Percentiles rank a stretch among this genome's conserved stretches.
Evolutionary conservation across 2,329 filamentous ascomycete genomes (phyloP).

Genomic region (Fusarium secorum): DNA sequence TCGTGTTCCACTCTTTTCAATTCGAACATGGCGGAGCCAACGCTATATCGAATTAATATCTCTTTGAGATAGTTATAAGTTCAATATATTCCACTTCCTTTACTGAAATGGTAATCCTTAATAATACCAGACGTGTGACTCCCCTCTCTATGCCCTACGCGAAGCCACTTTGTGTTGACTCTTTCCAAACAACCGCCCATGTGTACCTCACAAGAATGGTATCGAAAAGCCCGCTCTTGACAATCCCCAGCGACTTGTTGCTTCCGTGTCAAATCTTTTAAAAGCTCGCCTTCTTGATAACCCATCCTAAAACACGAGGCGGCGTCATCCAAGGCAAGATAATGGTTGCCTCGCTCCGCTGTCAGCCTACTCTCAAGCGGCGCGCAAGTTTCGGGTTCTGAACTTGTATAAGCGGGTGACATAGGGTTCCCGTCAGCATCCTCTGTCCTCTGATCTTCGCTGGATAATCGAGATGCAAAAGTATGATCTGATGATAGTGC

Average conservation of each 20-base stretch:
- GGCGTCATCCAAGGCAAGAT: neutral
- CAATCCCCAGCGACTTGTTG: neutral
- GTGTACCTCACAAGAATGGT: neutral
- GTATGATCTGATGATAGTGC: neutral
- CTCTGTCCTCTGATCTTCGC: neutral
- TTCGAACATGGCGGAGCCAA: neutral
- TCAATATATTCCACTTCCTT: neutral
- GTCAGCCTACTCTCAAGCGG: neutral
- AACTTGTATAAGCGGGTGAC: neutral
- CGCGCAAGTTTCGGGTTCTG: neutral
- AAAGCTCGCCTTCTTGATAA: neutral
- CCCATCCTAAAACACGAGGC: neutral
- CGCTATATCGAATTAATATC: neutral
- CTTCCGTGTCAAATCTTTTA: neutral
- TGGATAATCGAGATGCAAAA: neutral
- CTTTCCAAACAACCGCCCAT: neutral
- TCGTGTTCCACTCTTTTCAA: neutral
- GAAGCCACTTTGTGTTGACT: neutral
- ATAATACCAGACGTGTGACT: neutral
- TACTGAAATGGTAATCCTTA: neutral
- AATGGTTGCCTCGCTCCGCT: neutral
- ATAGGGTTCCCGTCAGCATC: neutral
- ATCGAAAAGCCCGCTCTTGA: neutral
- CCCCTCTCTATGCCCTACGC: neutral
- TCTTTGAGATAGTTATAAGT: neutral